A percentile compares a stretch with the other conserved stretches of the same genome.
These are phyloP conservation scores for Colletotrichum karsti DNA, from an alignment of 2,329 filamentous ascomycete genomes.

Conservation along the genomic window DNA sequence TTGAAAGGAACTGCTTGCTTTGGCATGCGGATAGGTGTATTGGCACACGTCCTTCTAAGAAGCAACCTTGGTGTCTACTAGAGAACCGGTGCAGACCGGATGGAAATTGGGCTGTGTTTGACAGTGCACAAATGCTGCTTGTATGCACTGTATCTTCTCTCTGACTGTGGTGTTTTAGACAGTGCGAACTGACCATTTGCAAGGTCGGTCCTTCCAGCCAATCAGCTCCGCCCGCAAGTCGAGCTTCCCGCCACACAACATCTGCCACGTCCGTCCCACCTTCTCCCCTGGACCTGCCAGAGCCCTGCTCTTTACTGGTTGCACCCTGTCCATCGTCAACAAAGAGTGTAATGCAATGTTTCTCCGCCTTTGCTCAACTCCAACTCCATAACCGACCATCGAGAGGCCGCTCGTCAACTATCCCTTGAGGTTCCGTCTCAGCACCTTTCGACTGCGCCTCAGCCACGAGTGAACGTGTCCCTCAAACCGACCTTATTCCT, in stretches of 20 bases:
- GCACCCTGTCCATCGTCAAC: conserved; percentile 13
- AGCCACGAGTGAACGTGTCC: neutral
- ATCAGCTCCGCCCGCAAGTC: neutral
- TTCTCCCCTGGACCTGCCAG: neutral
- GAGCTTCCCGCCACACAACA: conserved; percentile 8
- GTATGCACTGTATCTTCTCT: neutral
- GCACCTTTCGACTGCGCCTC: neutral
- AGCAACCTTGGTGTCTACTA: no score
- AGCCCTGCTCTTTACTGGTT: neutral
- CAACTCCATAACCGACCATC: neutral
- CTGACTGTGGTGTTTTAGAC: neutral
- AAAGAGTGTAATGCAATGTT: neutral
- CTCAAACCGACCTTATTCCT: neutral
- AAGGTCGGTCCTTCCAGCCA: neutral
- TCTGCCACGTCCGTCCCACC: conserved; percentile 23
- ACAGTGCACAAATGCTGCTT: neutral
- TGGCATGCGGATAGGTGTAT: no score
- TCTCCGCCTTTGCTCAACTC: neutral
- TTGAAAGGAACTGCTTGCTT: no score
- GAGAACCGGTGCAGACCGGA: no score
- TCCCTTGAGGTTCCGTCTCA: neutral
- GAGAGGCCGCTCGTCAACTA: conserved; percentile 13
- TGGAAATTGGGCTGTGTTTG: neutral
- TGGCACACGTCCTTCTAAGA: no score
- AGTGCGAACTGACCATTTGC: neutral